Evolutionary conservation across 352 stramenopile genomes (phyloP), one percentile per base, ranked within the genome.

Genomic region (Phytophthora pluvialis): DNA sequence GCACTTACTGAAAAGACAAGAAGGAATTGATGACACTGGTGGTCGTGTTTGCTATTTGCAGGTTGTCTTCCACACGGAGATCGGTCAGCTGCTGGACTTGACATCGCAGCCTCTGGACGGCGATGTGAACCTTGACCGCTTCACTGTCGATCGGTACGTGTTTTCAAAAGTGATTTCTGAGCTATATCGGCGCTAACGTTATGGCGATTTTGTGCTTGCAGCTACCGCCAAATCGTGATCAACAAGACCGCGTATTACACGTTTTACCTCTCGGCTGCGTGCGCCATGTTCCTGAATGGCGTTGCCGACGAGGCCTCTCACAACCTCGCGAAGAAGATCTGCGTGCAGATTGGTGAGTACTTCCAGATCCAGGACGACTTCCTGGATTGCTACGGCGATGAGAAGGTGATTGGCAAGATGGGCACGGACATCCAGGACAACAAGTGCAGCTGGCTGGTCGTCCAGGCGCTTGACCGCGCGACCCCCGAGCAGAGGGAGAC

Each of bases 361-460:
- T 99, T 99, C 74, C 98, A 99, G 83, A 96, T 99, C 56, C 98
- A 99, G 77, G 98, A 99, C 78, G 97, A 99, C 80, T 99, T 96
- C 69, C 79, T 99, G 5, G 98, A 99, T 81, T 99, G 96, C 80
- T 99, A 97, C 75, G 98, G 91, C 43, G 87, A 97, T 52, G 90
- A 93, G 10, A 70, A 89, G 35, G 90, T 98, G 52, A 97, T 98
- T 52, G 94, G 94, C 63, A 98, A 98, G 74, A 78, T 95, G 38
- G 95, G 96, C 61, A 99, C 97, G 13, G 98, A 99, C 78, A 99
- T 99, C 78, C 93, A 99, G 77, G 98, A 99, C 77, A 99, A 97
- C 73, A 99, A 99, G 81, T 99, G 97, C 82, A 98, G 91, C 65
- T 99, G 98, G 98, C 82, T 99, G 9, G 93, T 99, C 21, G 91